Base-by-base conservation (phyloP, 1,284 basidiomycete genomes). In the Athelia psychrophila region DNA sequence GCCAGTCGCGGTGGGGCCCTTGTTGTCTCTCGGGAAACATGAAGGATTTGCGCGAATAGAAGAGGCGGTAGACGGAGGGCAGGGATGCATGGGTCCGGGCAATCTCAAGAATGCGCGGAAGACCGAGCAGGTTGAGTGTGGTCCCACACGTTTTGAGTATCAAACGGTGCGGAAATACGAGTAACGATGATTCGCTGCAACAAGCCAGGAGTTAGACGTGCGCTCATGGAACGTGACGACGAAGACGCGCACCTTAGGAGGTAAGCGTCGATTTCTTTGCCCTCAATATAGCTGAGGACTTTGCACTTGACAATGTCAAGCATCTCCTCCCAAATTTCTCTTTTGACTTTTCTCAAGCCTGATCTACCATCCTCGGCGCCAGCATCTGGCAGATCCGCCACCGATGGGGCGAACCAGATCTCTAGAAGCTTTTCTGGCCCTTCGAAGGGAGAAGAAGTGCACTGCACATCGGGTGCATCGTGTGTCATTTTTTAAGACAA, bases 101-200 rank as follows among this genome's bases (percentile, higher is more conserved):
- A 66, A 98, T 94, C 63, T 94, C 85, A 58, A 99, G 86, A 66
- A 98, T 95, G 54, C 92, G 84, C 32, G 93, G 91, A 47, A 98
- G 79, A 23, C 97, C 97, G 54, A 97, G 81, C 42, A 99, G 84
- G 71, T 99, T 97, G 54, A 98, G 88, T 10, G 97, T 99, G 1
- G 97, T 99, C 16, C 97, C 97, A 69, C 97, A 99, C 10, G 97
- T 99, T 76, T 99, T 99, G 65, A 99, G 83, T 62, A 99, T 98
- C 58, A 99, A 79, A 59, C 95, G 90, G 75, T 99, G 95, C 2
- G 96, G 87, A 47, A 91, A 95, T 55, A 99, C 87, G 65, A 99
- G 97, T 60, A 99, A 81, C 47, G 95, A 98, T 0, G 95, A 98
- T 81, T 99, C 97, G 75, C 96, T 98, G 67, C 30, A 47, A 54